Percentiles rank a stretch among this genome's conserved stretches.
Evolutionary conservation across 352 stramenopile genomes (phyloP).

Genomic region (Globisporangium cystogenes): DNA sequence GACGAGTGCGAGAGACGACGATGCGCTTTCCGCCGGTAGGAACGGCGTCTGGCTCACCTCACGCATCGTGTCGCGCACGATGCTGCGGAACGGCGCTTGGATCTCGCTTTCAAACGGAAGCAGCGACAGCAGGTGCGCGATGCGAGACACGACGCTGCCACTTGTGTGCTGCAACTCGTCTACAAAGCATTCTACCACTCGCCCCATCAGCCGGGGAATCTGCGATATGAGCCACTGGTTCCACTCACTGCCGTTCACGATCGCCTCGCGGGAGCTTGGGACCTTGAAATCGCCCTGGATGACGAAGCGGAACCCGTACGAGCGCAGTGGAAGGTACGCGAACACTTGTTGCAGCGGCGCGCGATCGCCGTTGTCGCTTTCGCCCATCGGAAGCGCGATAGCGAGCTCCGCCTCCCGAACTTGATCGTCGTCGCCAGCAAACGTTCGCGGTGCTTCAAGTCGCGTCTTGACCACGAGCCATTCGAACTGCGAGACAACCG

Average conservation of each 20-base stretch:
- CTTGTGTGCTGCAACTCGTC: conserved; percentile 3
- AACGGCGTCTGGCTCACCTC: conserved; percentile 45
- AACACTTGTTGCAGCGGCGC: conserved; percentile 75
- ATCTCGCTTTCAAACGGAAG: conserved; percentile 68
- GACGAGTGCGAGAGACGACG: conserved; percentile 8
- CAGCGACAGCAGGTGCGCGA: conserved; percentile 37
- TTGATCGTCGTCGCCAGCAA: conserved; percentile 8
- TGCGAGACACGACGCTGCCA: conserved; percentile 6
- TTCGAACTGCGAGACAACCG: conserved; percentile 25
- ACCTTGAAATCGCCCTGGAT: conserved; percentile 86
- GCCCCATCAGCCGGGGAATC: conserved; percentile 45
- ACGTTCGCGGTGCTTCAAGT: conserved; percentile 19
- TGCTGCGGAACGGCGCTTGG: conserved; percentile 56
- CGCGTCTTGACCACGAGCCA: conserved; percentile 60
- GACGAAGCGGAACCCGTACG: conserved; percentile 83
- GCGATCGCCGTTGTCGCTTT: conserved; percentile 9
- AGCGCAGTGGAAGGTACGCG: conserved; percentile 74
- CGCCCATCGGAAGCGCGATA: conserved; percentile 38
- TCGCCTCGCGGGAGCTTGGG: conserved; percentile 77
- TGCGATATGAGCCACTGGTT: conserved; percentile 85
- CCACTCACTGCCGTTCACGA: conserved; percentile 80
- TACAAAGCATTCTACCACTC: conserved; percentile 15
- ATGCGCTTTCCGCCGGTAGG: conserved; percentile 20
- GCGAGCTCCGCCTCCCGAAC: conserved; percentile 44
- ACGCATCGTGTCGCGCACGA: conserved; percentile 58